These are phyloP conservation scores for Trifolium dubium DNA, from an alignment of 306 rosid species.

Conservation along the genomic window DNA sequence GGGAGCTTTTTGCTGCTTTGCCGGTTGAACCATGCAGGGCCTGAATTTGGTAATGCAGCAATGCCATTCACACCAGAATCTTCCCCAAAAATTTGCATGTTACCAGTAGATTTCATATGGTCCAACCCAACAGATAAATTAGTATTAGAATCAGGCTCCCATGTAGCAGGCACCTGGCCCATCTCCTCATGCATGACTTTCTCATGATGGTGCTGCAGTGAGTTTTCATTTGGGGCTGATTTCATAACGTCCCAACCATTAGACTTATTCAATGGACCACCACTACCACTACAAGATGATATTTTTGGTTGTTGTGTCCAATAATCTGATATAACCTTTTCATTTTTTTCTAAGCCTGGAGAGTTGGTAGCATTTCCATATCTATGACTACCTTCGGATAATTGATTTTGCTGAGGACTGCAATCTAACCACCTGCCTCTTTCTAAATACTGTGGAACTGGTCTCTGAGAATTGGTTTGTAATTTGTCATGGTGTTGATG, in stretches of 20 bases:
- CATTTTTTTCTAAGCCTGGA: slow-evolving; percentile 42
- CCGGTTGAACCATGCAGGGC: slow-evolving; percentile 54
- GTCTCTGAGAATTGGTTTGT: slow-evolving; percentile 55
- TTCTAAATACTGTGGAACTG: slow-evolving; percentile 57
- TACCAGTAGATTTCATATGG: slow-evolving; percentile 57
- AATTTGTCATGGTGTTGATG: slow-evolving; percentile 59
- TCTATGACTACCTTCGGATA: slow-evolving; percentile 55
- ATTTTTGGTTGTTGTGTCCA: slow-evolving; percentile 45
- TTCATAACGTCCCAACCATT: slow-evolving; percentile 77
- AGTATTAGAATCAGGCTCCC: slow-evolving; percentile 58
- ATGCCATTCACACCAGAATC: slow-evolving; percentile 54
- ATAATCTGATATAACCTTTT: slow-evolving; percentile 38
- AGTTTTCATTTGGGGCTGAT: slow-evolving; percentile 56
- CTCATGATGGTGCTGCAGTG: slow-evolving; percentile 49
- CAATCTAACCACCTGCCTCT: slow-evolving; percentile 72
- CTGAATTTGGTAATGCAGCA: slow-evolving; percentile 55
- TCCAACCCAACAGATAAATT: slow-evolving; percentile 59
- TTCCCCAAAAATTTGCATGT: slow-evolving; percentile 58
- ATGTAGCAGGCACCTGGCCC: slow-evolving; percentile 56
- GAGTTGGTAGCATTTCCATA: slow-evolving; percentile 55
- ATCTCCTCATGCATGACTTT: slow-evolving; percentile 57
- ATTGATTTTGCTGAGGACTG: slow-evolving; percentile 63
- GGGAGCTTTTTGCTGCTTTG: slow-evolving; percentile 62
- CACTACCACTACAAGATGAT: slow-evolving; percentile 47
- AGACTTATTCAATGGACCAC: slow-evolving; percentile 62